A percentile compares a stretch with the other conserved stretches of the same genome.
Evolutionary conservation across 352 stramenopile genomes (phyloP).

Genomic region (Pythium phragmiticola): DNA sequence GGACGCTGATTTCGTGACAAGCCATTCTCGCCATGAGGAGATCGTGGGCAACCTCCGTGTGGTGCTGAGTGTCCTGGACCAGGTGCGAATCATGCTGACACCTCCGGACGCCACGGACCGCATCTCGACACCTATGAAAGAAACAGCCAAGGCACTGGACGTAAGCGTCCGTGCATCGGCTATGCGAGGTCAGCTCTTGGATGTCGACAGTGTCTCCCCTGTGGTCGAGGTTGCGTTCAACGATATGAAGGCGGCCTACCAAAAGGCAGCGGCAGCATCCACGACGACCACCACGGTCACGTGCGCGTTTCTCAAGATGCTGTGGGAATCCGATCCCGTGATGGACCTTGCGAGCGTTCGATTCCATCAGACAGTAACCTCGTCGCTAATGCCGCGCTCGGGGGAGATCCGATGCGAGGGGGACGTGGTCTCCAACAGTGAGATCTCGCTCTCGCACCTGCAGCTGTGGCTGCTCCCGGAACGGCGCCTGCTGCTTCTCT

Average conservation of each 20-base stretch:
- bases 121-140: background rate
- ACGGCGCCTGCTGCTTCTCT: constrained; percentile 44
- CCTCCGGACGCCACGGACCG: constrained; percentile 4
- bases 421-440: constrained; percentile 4
- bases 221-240: constrained; percentile 15
- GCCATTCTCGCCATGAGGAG: constrained; percentile 13
- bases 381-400: constrained; percentile 12
- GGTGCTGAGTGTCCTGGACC: constrained; percentile 34
- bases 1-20: constrained; percentile 13
- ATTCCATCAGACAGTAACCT: constrained; percentile 26
- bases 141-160: background rate
- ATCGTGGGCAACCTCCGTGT: constrained; percentile 24
- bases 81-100: constrained; percentile 38
- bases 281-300: constrained; percentile 4
- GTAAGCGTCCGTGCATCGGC: constrained; percentile 6
- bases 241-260: constrained; percentile 17
- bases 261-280: background rate
- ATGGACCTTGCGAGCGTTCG: constrained; percentile 26
- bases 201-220: constrained; percentile 12
- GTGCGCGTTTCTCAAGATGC: constrained; percentile 22
- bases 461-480: constrained; percentile 31
- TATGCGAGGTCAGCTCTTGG: constrained; percentile 10
- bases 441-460: constrained; percentile 25
- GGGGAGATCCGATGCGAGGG: constrained; percentile 4
- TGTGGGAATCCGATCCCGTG: constrained; percentile 18